Percentiles rank a stretch among this genome's conserved stretches.
Evolutionary conservation across 352 stramenopile genomes (phyloP).

Genomic region (Phytophthora nicotianae): DNA sequence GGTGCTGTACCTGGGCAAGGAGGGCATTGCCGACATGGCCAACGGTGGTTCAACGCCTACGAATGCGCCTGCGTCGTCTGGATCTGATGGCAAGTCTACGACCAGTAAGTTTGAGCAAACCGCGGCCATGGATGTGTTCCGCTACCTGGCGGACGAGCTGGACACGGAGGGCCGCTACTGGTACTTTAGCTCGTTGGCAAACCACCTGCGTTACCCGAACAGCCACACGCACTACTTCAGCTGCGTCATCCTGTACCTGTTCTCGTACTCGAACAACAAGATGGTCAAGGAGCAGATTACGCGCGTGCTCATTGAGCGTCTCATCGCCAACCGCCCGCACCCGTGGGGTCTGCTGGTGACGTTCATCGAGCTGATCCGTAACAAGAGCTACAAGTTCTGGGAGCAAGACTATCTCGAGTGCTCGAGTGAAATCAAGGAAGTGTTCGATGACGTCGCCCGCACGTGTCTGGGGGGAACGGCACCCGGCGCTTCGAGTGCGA

Average conservation of each 20-base stretch:
- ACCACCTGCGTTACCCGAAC: constrained; percentile 99
- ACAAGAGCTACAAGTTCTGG: constrained; percentile 99
- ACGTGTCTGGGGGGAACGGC: constrained; percentile 88
- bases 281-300: constrained; percentile 98
- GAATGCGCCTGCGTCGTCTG: constrained; percentile 26
- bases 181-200: constrained; percentile 98
- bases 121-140: constrained; percentile 94
- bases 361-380: constrained; percentile 99
- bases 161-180: constrained; percentile 97
- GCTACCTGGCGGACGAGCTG: constrained; percentile 95
- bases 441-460: constrained; percentile 98
- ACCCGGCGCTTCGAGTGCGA: constrained; percentile 30
- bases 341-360: constrained; percentile 98
- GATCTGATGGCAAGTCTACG: constrained; percentile 41
- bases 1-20: constrained; percentile 85
- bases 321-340: constrained; percentile 98
- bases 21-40: constrained; percentile 84
- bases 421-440: constrained; percentile 98
- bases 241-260: constrained; percentile 98
- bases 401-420: constrained; percentile 98
- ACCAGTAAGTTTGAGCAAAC: constrained; percentile 86
- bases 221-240: constrained; percentile 99
- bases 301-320: constrained; percentile 97
- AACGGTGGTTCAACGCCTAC: constrained; percentile 34
- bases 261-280: constrained; percentile 96